These are phyloP conservation scores for Ensete ventricosum DNA, from an alignment of 176 grass and related monocot species.

Conservation along the genomic window DNA sequence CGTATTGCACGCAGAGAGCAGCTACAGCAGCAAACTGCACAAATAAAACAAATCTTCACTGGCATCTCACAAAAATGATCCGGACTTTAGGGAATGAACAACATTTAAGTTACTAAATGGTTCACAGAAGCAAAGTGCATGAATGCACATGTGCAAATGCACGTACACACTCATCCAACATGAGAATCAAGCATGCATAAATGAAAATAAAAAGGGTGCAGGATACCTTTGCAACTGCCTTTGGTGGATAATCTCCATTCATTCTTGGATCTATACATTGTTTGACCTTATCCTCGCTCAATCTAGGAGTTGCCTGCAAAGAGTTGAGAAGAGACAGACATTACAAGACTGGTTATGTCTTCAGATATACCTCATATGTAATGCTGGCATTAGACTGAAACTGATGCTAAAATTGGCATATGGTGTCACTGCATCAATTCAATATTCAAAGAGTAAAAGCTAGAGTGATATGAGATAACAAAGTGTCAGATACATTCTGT, in stretches of 20 bases:
- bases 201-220: conserved; percentile 12
- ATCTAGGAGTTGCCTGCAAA: conserved; percentile 59
- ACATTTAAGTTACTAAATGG: too few relatives aligned
- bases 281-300: conserved; percentile 79
- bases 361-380: background rate
- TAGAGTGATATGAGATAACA: too few relatives aligned
- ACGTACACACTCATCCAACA: background rate
- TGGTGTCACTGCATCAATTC: too few relatives aligned
- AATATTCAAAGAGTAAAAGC: too few relatives aligned
- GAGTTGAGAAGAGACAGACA: background rate
- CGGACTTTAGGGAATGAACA: background rate
- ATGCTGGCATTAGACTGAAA: background rate
- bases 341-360: background rate
- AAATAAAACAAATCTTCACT: conserved; percentile 3
- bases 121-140: too few relatives aligned
- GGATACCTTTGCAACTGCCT: conserved; percentile 75
- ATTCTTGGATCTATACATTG: conserved; percentile 77
- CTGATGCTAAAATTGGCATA: background rate
- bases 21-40: conserved; percentile 77
- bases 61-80: background rate
- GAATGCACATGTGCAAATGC: too few relatives aligned
- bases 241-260: conserved; percentile 72
- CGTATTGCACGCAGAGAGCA: conserved; percentile 82
- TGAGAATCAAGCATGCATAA: background rate
- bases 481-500: too few relatives aligned